Percentiles rank a stretch among this genome's conserved stretches.
These are phyloP conservation scores for Heteromeles arbutifolia DNA, from an alignment of 306 rosid genomes.

Conservation along the genomic window DNA sequence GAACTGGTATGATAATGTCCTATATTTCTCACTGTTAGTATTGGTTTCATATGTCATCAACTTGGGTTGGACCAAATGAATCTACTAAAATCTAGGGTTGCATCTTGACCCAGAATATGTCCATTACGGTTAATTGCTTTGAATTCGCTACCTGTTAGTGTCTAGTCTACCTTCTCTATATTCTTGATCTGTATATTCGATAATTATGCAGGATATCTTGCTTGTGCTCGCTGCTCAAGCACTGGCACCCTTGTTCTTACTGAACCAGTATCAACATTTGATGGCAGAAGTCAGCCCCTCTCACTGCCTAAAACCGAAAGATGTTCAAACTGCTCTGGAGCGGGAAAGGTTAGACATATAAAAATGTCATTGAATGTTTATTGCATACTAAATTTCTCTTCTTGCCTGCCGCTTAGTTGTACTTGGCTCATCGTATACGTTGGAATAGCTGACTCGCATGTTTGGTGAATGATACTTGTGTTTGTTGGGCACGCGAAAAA, in stretches of 20 bases:
- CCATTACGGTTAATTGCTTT: no score
- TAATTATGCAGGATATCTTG: conserved; percentile 63
- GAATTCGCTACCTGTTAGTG: no score
- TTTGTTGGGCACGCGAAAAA: no score
- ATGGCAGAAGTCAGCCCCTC: conserved; percentile 51
- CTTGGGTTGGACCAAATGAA: neutral
- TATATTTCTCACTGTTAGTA: neutral
- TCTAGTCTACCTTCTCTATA: no score
- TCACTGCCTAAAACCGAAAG: conserved; percentile 74
- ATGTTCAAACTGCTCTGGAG: conserved; percentile 91
- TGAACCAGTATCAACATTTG: conserved; percentile 53
- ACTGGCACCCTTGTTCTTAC: conserved; percentile 66
- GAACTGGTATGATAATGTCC: conserved; percentile 60
- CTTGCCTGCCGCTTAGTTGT: neutral
- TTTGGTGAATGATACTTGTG: neutral
- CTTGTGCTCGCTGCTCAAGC: conserved; percentile 94
- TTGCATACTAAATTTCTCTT: neutral
- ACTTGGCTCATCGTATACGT: neutral
- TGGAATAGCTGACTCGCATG: neutral
- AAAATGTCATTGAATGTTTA: neutral
- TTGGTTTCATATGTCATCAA: neutral
- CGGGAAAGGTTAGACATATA: conserved; percentile 74
- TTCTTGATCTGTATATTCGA: neutral
- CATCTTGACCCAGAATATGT: neutral
- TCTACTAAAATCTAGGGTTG: neutral